Base-by-base conservation (phyloP, 441 rosid genomes). In the Erodium trifolium region DNA sequence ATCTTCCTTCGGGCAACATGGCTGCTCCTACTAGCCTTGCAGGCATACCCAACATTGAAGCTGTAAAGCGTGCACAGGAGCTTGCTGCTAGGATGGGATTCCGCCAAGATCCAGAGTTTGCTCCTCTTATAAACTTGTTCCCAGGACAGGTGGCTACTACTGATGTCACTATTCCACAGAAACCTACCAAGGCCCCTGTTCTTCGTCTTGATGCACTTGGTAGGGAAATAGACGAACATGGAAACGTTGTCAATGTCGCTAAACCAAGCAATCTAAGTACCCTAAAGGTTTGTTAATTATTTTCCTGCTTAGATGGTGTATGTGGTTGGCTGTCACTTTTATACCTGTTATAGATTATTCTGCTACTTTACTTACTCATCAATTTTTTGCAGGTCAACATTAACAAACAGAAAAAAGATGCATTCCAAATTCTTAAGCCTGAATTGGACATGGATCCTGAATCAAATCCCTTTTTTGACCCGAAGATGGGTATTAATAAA, bases 251-350 rank as follows among this genome's bases (percentile, higher is more conserved):
- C 80, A 91, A 81, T 67, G 75, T 82, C 76, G 70, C 92, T 68
- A 93, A 91, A 76, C 97, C 99, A 64, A 93, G 82, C 85, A 87
- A 93, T 77, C 93, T 88, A 71, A 91, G 97, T 86, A 93, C 99
- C 19, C 84, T 91, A 35, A 93, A 91, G 95, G 97, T 93, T 75
- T 70, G 79, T 53, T 4, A 16, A 53, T 19, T 53, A 37, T 37
- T 53, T 53, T 53, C 23, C 60, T 53, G 19, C 60, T 53, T 53
- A 16, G 9, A 5, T 16, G 19, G 60, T 16, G 19, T 53, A 16
- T 37, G 19, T 37, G 19, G 2, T 5, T 14, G 39, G 43, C 17
- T 29, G 67, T 53, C 66, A 29, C 34, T 27, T 11, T 47, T 47
- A n/a, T 47, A 47, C 10, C 5, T 60, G 37, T 16, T 67, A 3